Conservation (phyloP, 805 yeast species). For the Sungouiella thailandica region DNA sequence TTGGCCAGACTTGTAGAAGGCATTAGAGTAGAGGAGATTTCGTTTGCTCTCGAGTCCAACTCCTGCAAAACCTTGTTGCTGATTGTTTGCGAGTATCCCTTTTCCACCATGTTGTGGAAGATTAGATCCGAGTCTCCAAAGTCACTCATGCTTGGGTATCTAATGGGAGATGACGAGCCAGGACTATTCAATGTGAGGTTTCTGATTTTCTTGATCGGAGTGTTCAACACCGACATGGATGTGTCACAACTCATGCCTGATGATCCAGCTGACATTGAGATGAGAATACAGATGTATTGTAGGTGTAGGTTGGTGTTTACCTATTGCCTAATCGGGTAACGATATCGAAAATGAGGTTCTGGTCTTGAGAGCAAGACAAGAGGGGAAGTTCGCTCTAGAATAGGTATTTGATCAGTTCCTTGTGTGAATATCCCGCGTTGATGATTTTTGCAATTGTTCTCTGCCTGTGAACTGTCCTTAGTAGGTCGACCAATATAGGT, state of each 20-base stretch:
- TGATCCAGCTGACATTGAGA: too few species aligned
- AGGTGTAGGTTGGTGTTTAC: constrained; percentile 9
- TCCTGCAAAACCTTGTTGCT: constrained; percentile 14
- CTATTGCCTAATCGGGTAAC: constrained; percentile 9
- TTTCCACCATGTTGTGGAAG: constrained; percentile 11
- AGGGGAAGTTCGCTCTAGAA: too few species aligned
- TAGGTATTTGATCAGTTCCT: too few species aligned
- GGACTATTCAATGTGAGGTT: constrained; percentile 32
- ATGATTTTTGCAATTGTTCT: too few species aligned
- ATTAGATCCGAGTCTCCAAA: constrained; percentile 7
- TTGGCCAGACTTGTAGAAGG: constrained; percentile 2
- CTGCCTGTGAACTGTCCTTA: too few species aligned
- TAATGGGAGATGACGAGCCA: constrained; percentile 6
- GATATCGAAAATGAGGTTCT: too few species aligned
- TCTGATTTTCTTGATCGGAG: constrained; percentile 37
- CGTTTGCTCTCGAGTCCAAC: constrained; percentile 16
- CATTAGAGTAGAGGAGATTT: constrained; percentile 8
- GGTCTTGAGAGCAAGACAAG: too few species aligned
- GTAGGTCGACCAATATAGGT: too few species aligned
- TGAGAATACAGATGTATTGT: too few species aligned
- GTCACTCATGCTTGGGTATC: constrained; percentile 14
- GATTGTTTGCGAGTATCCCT: constrained; percentile 16
- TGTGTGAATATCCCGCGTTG: too few species aligned
- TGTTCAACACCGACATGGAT: constrained; percentile 20
- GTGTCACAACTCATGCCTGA: constrained; percentile 10